Evolutionary conservation across 2,329 filamentous ascomycete species (phyloP).

Genomic region (Zymoseptoria brevis): DNA sequence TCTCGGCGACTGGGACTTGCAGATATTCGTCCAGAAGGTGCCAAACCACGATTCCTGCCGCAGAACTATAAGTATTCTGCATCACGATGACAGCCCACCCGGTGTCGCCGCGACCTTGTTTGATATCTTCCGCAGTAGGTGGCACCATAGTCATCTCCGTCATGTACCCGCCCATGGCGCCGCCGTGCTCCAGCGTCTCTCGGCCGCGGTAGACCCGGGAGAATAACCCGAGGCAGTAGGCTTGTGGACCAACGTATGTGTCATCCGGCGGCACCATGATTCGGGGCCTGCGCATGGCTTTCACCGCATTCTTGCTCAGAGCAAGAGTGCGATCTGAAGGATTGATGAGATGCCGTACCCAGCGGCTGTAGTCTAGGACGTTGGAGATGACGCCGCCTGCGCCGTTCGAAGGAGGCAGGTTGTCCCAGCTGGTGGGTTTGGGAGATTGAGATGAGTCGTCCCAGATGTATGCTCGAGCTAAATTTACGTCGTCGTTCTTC

Average conservation of each 20-base stretch:
- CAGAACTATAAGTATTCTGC: conserved; percentile 15
- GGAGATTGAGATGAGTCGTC: conserved; percentile 10
- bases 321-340: conserved; percentile 5
- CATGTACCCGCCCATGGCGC: conserved; percentile 40
- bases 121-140: conserved; percentile 3
- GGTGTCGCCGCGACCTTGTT: conserved; percentile 17
- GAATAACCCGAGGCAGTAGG: conserved; percentile 39
- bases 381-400: conserved; percentile 34
- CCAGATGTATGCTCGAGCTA: conserved; percentile 21
- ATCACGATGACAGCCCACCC: conserved; percentile 36
- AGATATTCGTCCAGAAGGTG: conserved; percentile 6
- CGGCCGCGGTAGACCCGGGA: conserved; percentile 38
- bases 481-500: conserved; percentile 1
- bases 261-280: conserved; percentile 3
- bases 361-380: conserved; percentile 45
- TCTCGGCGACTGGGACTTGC: conserved; percentile 1
- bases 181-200: conserved; percentile 36
- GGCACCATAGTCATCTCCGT: conserved; percentile 41
- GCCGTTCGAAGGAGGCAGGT: conserved; percentile 14
- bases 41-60: conserved; percentile 3
- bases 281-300: conserved; percentile 8
- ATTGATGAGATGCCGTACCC: conserved; percentile 44
- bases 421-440: conserved; percentile 5
- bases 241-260: conserved; percentile 24
- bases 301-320: conserved; percentile 5